Evolutionary conservation across 495 filamentous ascomycete species (phyloP), one percentile per base, ranked within the genome.

Genomic region (Arthonia radiata): DNA sequence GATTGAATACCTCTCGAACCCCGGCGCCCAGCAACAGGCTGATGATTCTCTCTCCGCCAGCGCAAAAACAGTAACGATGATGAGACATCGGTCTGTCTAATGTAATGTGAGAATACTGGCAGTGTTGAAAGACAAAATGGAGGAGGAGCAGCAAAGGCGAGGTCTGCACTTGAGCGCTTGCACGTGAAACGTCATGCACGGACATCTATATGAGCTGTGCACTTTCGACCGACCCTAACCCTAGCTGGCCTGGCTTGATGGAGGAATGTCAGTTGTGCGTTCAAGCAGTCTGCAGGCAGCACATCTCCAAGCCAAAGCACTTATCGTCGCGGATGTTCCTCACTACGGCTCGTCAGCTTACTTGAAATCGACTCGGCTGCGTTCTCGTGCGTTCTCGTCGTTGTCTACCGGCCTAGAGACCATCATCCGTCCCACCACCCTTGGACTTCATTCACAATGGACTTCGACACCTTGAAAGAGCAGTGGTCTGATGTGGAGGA

Each of bases 401-500:
- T 6, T 11, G 19, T 22, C 6, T 7, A 22, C 7, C 17, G 32
- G 28, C 17, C 12, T 10, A 3, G 10, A 14, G 22, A 17, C 21
- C 37, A 37, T 32, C 30, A 42, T 43, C 33, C 29, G 26, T 33
- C 21, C 30, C 36, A 37, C 30, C 30, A 44, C 13, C 13, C 6
- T 6, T 9, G 13, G 9, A 17, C 41, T 26, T 22, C 29, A 65
- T 6, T 11, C 7, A 6, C 42, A 29, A 76, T 75, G 69, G 73
- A 78, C 45, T 75, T 66, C 54, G 72, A 79, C 38, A 57, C 58
- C 29, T 48, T 92, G 38, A 99, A 99, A 56, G 89, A 94, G 50
- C 73, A 80, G 56, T 99, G 89, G 89, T 76, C 75, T 40, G 81
- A 89, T 48, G 67, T 89, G 31, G 89, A 99, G 56, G 89, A 99